Percentiles rank a stretch among this genome's conserved stretches.
These are phyloP conservation scores for Trametes elegans DNA, from an alignment of 768 basidiomycete species.

Conservation along the genomic window DNA sequence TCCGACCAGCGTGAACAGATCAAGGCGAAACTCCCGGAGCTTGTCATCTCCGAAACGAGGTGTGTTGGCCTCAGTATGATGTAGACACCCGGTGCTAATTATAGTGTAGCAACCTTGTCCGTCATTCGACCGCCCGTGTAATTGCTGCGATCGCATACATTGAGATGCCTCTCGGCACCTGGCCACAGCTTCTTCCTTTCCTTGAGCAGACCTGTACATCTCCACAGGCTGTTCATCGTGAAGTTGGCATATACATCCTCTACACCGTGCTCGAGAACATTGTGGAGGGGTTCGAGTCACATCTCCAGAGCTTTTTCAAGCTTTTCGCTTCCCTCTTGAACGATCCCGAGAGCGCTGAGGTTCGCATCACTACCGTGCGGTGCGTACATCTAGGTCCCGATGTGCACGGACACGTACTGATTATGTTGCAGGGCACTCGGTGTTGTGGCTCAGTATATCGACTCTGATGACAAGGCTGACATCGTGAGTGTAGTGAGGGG, in stretches of 20 bases:
- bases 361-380: conserved; percentile 88
- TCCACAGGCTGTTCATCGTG: conserved; percentile 69
- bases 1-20: conserved; percentile 74
- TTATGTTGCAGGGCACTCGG: conserved; percentile 65
- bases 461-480: conserved; percentile 80
- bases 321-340: conserved; percentile 69
- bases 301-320: conserved; percentile 71
- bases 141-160: conserved; percentile 89
- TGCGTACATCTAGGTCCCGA: conserved; percentile 30
- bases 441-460: conserved; percentile 90
- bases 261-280: conserved; percentile 91
- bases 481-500: conserved; percentile 57
- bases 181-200: conserved; percentile 88
- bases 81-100: conserved; percentile 14
- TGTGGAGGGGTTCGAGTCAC: conserved; percentile 83
- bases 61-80: conserved; percentile 37
- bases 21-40: conserved; percentile 77
- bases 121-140: conserved; percentile 89
- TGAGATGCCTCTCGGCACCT: conserved; percentile 76
- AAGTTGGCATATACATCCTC: conserved; percentile 88
- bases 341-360: conserved; percentile 87
- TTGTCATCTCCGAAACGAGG: conserved; percentile 78
- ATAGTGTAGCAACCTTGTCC: conserved; percentile 71
- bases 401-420: background rate
- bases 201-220: conserved; percentile 77